Evolutionary conservation across 148 eudicot genomes (phyloP).

Genomic region (Oxyria digyna): DNA sequence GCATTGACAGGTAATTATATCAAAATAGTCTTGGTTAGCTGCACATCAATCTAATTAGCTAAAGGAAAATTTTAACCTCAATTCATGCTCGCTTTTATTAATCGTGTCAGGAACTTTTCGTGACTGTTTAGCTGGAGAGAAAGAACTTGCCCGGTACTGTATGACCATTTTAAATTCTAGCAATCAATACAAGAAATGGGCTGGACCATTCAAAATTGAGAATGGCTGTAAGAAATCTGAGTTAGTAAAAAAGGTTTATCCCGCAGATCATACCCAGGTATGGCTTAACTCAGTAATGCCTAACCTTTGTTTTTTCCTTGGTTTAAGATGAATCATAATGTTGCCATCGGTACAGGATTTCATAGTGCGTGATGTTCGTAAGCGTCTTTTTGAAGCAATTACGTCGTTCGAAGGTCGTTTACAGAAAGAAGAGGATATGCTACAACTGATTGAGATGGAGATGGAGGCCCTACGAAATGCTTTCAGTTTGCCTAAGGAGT

Average conservation of each 20-base stretch:
- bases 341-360: conserved; percentile 30
- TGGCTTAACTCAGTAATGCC: neutral
- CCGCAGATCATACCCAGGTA: conserved; percentile 80
- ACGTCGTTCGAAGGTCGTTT: conserved; percentile 43
- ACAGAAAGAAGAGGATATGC: conserved; percentile 32
- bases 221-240: conserved; percentile 9
- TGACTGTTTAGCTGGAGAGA: conserved; percentile 39
- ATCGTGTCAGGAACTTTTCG: conserved; percentile 45
- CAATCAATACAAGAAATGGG: conserved; percentile 50
- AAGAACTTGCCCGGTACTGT: conserved; percentile 43
- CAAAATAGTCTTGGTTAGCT: neutral
- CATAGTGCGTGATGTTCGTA: conserved; percentile 47
- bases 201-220: conserved; percentile 14
- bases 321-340: neutral
- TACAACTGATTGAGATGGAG: conserved; percentile 34
- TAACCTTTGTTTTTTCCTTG: neutral
- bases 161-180: conserved; percentile 40
- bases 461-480: conserved; percentile 29
- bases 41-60: no score
- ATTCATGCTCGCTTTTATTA: neutral
- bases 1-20: conserved; percentile 62
- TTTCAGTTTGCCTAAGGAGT: conserved; percentile 24
- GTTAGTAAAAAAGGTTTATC: conserved; percentile 13
- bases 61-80: neutral
- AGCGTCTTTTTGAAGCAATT: conserved; percentile 26